These are phyloP conservation scores for Yarrowia sp. DNA, from an alignment of 805 yeast genomes.

Conservation along the genomic window DNA sequence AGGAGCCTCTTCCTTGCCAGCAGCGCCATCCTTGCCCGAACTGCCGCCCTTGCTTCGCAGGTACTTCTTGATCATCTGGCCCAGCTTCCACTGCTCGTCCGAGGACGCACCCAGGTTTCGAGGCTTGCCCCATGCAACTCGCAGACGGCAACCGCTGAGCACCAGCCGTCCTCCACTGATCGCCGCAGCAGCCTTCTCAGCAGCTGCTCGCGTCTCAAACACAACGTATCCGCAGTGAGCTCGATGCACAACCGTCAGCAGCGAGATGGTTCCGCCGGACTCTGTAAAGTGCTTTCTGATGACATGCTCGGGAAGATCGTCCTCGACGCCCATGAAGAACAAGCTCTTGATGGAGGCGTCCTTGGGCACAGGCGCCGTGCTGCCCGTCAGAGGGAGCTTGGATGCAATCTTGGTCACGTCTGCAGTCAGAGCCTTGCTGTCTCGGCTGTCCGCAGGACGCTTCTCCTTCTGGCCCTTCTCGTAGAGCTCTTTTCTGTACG, in stretches of 20 bases:
- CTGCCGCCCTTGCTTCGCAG: slow-evolving; percentile 25
- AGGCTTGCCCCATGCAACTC: slow-evolving; percentile 38
- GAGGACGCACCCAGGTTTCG: slow-evolving; percentile 33
- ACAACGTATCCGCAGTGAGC: slow-evolving; percentile 65
- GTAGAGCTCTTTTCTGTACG: slow-evolving; percentile 34
- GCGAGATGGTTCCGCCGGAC: slow-evolving; percentile 48
- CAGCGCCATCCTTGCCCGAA: background rate
- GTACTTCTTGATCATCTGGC: slow-evolving; percentile 32
- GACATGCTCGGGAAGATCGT: slow-evolving; percentile 61
- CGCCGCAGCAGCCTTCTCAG: slow-evolving; percentile 45
- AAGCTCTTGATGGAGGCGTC: slow-evolving; percentile 52
- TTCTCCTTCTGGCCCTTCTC: slow-evolving; percentile 13
- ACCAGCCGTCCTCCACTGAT: slow-evolving; percentile 33
- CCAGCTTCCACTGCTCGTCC: slow-evolving; percentile 32
- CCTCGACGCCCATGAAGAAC: slow-evolving; percentile 72
- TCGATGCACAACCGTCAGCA: slow-evolving; percentile 52
- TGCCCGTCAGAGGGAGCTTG: slow-evolving; percentile 62
- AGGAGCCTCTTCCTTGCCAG: slow-evolving; percentile 15
- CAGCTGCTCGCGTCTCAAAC: slow-evolving; percentile 50
- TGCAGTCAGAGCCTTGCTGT: slow-evolving; percentile 32
- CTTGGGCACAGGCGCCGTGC: slow-evolving; percentile 45
- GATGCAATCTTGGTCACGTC: slow-evolving; percentile 55
- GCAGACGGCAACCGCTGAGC: slow-evolving; percentile 36
- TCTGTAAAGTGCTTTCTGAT: slow-evolving; percentile 50
- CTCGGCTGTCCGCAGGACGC: slow-evolving; percentile 29